These are phyloP conservation scores for Leucocoprinus sp. DNA, from an alignment of 768 basidiomycete species.

Conservation along the genomic window DNA sequence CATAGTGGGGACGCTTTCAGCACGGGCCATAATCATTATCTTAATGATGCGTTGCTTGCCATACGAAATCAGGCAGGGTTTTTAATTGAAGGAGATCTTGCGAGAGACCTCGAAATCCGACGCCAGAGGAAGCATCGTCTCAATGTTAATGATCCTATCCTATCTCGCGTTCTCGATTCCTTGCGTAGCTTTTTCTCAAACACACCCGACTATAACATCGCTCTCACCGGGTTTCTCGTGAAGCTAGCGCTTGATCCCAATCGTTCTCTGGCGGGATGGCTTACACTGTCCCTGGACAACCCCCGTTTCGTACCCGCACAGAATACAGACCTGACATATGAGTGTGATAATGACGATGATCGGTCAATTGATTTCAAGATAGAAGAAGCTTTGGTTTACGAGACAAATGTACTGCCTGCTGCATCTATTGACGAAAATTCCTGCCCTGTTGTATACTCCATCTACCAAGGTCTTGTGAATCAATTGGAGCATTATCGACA, in stretches of 20 bases:
- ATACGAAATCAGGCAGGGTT: constrained; percentile 63
- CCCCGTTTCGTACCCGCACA: constrained; percentile 10
- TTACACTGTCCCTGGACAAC: constrained; percentile 58
- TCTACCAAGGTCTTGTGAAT: constrained; percentile 71
- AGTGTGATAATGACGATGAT: constrained; percentile 67
- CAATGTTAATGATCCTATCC: constrained; percentile 67
- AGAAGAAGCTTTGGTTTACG: constrained; percentile 54
- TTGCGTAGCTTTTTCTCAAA: constrained; percentile 79
- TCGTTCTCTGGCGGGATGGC: constrained; percentile 82
- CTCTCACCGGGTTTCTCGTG: constrained; percentile 75
- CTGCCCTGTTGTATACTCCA: constrained; percentile 72
- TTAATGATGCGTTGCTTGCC: constrained; percentile 62
- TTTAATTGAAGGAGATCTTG: constrained; percentile 34
- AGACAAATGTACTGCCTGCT: constrained; percentile 53
- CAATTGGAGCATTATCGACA: constrained; percentile 79
- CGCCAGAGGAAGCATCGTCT: constrained; percentile 60
- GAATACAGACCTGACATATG: constrained; percentile 14
- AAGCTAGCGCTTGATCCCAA: constrained; percentile 79
- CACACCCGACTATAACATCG: constrained; percentile 80
- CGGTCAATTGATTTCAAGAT: constrained; percentile 72
- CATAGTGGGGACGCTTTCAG: constrained; percentile 69
- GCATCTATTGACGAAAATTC: constrained; percentile 62
- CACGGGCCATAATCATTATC: constrained; percentile 79
- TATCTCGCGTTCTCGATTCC: constrained; percentile 61
- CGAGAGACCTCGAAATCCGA: constrained; percentile 18